Evolutionary conservation across 192 early-diverging fungal species (phyloP).

Genomic region (Martensiomyces pterosporus): DNA sequence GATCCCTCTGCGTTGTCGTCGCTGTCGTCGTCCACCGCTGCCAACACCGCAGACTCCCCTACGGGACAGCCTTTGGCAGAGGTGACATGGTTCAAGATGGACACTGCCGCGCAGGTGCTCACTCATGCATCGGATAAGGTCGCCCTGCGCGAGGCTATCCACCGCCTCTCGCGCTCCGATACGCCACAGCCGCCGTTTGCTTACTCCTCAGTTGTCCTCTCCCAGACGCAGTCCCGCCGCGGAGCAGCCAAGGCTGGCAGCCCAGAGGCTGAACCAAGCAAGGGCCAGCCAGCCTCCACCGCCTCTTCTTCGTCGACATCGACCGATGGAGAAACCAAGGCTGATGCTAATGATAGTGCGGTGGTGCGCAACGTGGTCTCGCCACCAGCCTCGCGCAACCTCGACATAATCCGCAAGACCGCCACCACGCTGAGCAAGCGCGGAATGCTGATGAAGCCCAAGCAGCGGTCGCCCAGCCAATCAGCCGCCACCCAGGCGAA

Average conservation of each 20-base stretch:
- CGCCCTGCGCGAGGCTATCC: slow-evolving; percentile 39
- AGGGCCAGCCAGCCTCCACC: too few relatives aligned
- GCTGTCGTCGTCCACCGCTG: background rate
- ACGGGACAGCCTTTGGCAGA: slow-evolving; percentile 21
- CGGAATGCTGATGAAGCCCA: slow-evolving; percentile 19
- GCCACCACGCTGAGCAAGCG: slow-evolving; percentile 38
- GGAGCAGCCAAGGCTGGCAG: too few relatives aligned
- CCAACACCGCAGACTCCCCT: background rate
- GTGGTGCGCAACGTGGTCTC: background rate
- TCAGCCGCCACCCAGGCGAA: background rate
- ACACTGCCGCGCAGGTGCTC: slow-evolving; percentile 44
- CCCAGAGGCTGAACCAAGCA: too few relatives aligned
- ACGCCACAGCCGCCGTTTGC: slow-evolving; percentile 10
- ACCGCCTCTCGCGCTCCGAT: slow-evolving; percentile 21
- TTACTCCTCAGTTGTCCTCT: slow-evolving; percentile 13
- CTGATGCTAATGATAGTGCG: slow-evolving; percentile 4
- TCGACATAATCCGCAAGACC: slow-evolving; percentile 38
- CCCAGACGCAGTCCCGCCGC: too few relatives aligned
- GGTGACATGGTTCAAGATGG: slow-evolving; percentile 50
- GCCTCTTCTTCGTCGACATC: slow-evolving; percentile 3
- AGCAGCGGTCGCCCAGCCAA: background rate
- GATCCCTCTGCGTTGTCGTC: background rate
- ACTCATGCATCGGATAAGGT: slow-evolving; percentile 40
- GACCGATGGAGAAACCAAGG: slow-evolving; percentile 32
- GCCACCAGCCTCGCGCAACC: slow-evolving; percentile 16